Evolutionary conservation across 345 rosid species (phyloP).

Genomic region (Sapria himalayana): DNA sequence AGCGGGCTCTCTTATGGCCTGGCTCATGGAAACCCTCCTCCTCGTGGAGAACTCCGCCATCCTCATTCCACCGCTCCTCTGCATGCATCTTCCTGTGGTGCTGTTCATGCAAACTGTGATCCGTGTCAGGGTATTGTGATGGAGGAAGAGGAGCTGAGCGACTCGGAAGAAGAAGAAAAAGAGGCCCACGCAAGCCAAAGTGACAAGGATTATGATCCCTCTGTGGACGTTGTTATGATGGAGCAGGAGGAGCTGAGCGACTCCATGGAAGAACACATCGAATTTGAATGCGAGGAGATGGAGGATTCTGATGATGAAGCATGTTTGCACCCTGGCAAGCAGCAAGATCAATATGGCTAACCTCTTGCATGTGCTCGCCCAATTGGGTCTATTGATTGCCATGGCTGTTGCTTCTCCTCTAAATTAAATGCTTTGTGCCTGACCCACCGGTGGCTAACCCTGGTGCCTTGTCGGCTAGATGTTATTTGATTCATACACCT

Average conservation of each 20-base stretch:
- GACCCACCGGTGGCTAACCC: too few species aligned
- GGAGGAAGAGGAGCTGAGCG: constrained; percentile 98
- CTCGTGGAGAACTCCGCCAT: constrained; percentile 10
- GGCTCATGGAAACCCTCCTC: constrained; percentile 60
- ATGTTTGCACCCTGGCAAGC: not conserved
- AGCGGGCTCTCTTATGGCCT: constrained; percentile 42
- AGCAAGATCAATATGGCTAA: too few species aligned
- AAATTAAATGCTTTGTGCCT: too few species aligned
- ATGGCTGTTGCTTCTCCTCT: too few species aligned
- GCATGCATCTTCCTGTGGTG: too few species aligned
- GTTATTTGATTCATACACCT: too few species aligned
- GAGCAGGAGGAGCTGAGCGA: constrained; percentile 97
- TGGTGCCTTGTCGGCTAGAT: too few species aligned
- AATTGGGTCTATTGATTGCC: too few species aligned
- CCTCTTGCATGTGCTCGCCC: too few species aligned
- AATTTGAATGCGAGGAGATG: constrained; percentile 98
- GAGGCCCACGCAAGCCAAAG: constrained; percentile 12
- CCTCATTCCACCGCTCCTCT: constrained; percentile 13
- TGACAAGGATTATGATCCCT: constrained; percentile 27
- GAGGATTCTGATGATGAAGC: constrained; percentile 87
- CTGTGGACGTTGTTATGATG: constrained; percentile 78
- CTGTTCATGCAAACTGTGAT: too few species aligned
- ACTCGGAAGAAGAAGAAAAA: constrained; percentile 91
- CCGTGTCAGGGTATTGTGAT: too few species aligned
- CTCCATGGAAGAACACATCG: constrained; percentile 87